A percentile compares a stretch with the other conserved stretches of the same genome.
Evolutionary conservation across 495 filamentous ascomycete genomes (phyloP).

Genomic region (Lophium mytilinum): DNA sequence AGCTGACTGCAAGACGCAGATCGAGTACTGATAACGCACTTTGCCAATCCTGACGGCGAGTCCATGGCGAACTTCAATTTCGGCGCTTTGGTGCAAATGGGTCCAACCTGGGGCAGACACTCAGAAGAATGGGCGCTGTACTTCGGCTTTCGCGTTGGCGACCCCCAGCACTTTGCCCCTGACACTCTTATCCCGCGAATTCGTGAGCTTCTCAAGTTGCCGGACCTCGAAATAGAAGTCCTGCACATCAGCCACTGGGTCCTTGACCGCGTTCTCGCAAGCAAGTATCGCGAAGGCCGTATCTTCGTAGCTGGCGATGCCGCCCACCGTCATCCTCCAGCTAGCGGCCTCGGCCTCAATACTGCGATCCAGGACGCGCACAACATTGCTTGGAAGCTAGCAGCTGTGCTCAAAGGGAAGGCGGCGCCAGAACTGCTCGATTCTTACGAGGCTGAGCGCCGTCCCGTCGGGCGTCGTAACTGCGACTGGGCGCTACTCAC

Average conservation of each 20-base stretch:
- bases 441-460: not conserved
- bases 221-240: constrained; percentile 6
- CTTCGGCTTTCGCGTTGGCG: constrained; percentile 3
- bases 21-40: constrained; percentile 1
- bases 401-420: not conserved
- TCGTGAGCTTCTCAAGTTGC: not conserved
- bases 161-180: not conserved
- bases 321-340: constrained; percentile 1
- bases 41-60: constrained; percentile 4
- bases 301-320: constrained; percentile 7
- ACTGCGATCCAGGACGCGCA: constrained; percentile 6
- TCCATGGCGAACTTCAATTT: not conserved
- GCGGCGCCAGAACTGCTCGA: not conserved
- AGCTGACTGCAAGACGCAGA: not conserved
- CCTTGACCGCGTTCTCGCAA: constrained; percentile 1
- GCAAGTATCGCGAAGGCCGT: not conserved
- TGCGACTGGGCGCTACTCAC: not conserved
- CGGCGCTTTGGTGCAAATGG: not conserved
- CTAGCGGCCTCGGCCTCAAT: constrained; percentile 6
- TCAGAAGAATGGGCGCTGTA: not conserved
- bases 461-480: not conserved
- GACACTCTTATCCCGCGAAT: not conserved
- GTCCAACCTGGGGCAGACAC: not conserved
- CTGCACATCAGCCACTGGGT: constrained; percentile 12
- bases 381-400: constrained; percentile 14